Base-by-base conservation (phyloP, 2,329 filamentous ascomycete species). In the Clonostachys solani region DNA sequence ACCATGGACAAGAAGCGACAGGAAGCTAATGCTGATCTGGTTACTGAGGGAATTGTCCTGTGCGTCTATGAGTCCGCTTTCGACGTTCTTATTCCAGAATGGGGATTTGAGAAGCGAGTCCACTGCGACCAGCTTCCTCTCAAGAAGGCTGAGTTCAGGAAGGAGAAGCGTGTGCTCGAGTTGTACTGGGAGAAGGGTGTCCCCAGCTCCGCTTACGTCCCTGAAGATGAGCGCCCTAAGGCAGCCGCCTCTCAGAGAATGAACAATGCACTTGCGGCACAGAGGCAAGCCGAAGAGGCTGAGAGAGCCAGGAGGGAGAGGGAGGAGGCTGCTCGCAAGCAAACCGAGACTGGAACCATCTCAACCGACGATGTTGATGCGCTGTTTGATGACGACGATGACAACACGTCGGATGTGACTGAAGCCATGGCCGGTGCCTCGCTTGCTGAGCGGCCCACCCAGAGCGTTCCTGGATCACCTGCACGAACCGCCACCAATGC, bases 131-230 rank as follows among this genome's bases (percentile, higher is more conserved):
- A 99, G 74, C 78, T 99, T 63, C 94, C 94, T 33, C 75, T 99
- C 56, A 92, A 97, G 81, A 99, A 99, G 78, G 94, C 94, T n/a
- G 94, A 99, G 65, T 99, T 94, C 71, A 85, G 95, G 68, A 97
- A 97, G 78, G 91, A 95, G 64, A 89, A 92, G 73, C 84, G 94
- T 47, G 83, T 97, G 33, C 78, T 99, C 42, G 94, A 99, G 71
- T 80, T 99, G 15, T 99, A 96, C 77, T 99, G 94, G 94, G 94
- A 99, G 83, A 99, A 97, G 81, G 94, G 94, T 42, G 91, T 97
- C 8, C 90, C 92, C 29, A 97, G 92, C 52, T 96, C 92, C 40
- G 89, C 92, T 3, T 99, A 95, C 58, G 86, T 99, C 45, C 94
- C 94, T 4, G 94, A 99, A 63, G 94, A 99, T 63, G 94, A 99